Percentiles rank a stretch among this genome's conserved stretches.
Conservation (phyloP, 768 basidiomycete species). For the Tephrocybe sp. region DNA sequence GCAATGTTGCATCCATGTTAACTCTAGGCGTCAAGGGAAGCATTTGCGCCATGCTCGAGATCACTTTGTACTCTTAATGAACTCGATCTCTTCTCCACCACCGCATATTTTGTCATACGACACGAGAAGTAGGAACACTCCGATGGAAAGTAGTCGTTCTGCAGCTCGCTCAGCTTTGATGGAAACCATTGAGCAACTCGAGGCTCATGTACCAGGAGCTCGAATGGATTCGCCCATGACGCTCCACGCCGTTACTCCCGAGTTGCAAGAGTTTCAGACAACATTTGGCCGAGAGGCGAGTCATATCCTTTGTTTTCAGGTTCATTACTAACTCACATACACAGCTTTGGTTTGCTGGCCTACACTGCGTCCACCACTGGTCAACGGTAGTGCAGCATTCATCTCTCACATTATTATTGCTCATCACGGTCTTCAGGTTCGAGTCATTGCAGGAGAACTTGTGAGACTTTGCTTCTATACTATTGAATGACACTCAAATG, state of each 20-base stretch:
- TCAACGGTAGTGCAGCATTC: slow-evolving; percentile 63
- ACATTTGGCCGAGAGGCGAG: slow-evolving; percentile 81
- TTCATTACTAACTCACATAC: background rate
- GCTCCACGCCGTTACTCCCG: slow-evolving; percentile 80
- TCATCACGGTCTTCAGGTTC: slow-evolving; percentile 47
- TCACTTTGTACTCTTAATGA: slow-evolving; percentile 71
- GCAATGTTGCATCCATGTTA: slow-evolving; percentile 6
- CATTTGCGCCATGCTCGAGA: slow-evolving; percentile 85
- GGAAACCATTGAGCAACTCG: slow-evolving; percentile 56
- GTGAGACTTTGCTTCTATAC: slow-evolving; percentile 38
- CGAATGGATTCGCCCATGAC: slow-evolving; percentile 61
- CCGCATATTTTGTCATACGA: slow-evolving; percentile 73
- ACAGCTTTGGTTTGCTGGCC: slow-evolving; percentile 84
- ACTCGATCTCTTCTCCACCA: slow-evolving; percentile 45
- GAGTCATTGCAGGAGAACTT: slow-evolving; percentile 82
- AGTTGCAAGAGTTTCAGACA: slow-evolving; percentile 72
- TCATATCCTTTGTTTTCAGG: background rate
- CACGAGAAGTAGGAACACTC: slow-evolving; percentile 71
- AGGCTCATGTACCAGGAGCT: slow-evolving; percentile 47
- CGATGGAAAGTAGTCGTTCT: slow-evolving; percentile 72
- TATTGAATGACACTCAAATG: slow-evolving; percentile 3
- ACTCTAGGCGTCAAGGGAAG: slow-evolving; percentile 63
- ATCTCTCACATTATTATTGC: background rate
- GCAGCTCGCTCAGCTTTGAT: slow-evolving; percentile 59
- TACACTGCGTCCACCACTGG: slow-evolving; percentile 91